Evolutionary conservation across 2,329 filamentous ascomycete species (phyloP).

Genomic region (Sclerotinia subarctica): DNA sequence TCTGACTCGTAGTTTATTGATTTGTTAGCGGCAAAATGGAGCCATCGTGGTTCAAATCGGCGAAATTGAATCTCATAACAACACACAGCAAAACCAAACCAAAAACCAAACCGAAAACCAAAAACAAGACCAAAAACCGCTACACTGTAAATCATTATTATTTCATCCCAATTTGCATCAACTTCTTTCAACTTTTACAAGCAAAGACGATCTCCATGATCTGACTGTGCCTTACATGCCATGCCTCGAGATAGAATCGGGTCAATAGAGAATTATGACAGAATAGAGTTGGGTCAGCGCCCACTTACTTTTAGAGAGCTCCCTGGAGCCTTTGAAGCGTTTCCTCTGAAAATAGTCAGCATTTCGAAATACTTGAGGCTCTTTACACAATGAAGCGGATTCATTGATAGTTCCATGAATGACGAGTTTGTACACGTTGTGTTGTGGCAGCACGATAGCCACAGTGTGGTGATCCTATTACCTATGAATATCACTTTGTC

Average conservation of each 20-base stretch:
- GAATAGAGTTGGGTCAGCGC: not conserved
- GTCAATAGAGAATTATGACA: not conserved
- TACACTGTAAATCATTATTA: too few species aligned
- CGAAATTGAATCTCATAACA: not conserved
- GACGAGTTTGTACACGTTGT: not conserved
- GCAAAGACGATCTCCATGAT: not conserved
- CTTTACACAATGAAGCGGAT: not conserved
- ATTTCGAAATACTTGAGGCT: not conserved
- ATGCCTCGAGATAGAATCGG: not conserved
- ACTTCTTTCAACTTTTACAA: not conserved
- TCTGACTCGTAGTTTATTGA: not conserved
- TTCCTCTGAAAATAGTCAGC: too few species aligned
- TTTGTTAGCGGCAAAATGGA: slow-evolving; percentile 4
- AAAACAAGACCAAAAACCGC: not conserved
- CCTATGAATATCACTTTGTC: not conserved
- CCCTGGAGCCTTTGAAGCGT: not conserved
- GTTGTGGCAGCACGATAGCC: not conserved
- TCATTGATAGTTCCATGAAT: not conserved
- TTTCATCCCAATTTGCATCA: not conserved
- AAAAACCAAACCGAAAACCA: not conserved
- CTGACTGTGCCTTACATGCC: too few species aligned
- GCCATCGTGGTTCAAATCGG: not conserved
- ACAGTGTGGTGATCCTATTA: not conserved
- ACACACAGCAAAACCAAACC: not conserved
- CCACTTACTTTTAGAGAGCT: not conserved